Evolutionary conservation across 139 green algal species (phyloP), one percentile per base, ranked within the genome.

Genomic region (Picochlorum sp.): DNA sequence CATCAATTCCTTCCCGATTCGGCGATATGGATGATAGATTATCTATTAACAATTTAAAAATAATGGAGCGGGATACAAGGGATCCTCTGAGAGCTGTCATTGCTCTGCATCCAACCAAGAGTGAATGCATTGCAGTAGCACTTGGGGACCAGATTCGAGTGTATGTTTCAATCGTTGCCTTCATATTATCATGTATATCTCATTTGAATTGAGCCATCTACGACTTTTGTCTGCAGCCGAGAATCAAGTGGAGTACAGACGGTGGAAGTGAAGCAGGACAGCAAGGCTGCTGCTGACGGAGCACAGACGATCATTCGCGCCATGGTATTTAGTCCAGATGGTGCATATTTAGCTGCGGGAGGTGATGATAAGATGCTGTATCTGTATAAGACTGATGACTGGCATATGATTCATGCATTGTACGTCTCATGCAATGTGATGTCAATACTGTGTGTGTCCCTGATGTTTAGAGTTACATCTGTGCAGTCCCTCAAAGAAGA

Each of bases 311-410:
- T 41, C 34, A 54, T 54, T 26, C 20, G 51, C 13, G 9, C 51
- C 21, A 59, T 59, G 15, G 60, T 45, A 21, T 66, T 66, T 20
- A 55, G 37, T 31, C 28, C 23, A 44, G 57, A 23, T 31, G 58
- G 58, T 28, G 14, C 21, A n/a, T 69, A 52, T 31, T 60, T 90
- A 30, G 55, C 85, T 15, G 75, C 78, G 0, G 81, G 68, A 24
- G 65, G 62, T 4, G 84, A 90, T 49, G 79, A 88, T 74, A 89
- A 89, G 67, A 41, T 47, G 1, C 57, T 55, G 1, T 62, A 71
- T 45, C 62, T 72, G n/a, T 86, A 77, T 75, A 31, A 45, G 16
- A 61, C 63, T 8, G 23, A 21, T 5, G 55, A 57, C 44, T 72
- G 70, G 59, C 45, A 62, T 20, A 10, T 26, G n/a, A 20, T 54